Conservation (phyloP, 352 stramenopile genomes). For the Halophytophthora batemanensis region DNA sequence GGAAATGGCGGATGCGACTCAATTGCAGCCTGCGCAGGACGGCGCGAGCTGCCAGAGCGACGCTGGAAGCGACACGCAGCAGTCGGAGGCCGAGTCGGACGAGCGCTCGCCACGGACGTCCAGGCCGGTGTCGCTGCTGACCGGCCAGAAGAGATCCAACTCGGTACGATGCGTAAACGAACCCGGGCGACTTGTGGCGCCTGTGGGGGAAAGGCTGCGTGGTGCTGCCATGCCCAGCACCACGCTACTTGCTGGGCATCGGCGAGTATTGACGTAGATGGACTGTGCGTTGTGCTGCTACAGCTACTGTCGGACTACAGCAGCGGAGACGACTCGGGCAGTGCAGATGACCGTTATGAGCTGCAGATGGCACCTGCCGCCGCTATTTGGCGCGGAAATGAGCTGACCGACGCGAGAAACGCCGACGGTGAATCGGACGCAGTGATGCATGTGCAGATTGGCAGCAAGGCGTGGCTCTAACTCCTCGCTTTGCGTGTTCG, state of each 20-base stretch:
- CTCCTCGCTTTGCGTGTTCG: background rate
- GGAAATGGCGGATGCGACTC: background rate
- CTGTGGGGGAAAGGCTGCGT: no score
- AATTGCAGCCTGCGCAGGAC: no score
- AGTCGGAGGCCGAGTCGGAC: slow-evolving; percentile 18
- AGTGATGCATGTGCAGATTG: background rate
- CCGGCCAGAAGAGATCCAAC: slow-evolving; percentile 21
- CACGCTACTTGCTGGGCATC: no score
- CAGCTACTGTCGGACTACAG: slow-evolving; percentile 24
- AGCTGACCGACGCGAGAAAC: slow-evolving; percentile 14
- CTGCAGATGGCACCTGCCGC: slow-evolving; percentile 12
- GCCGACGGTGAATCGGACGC: slow-evolving; percentile 18
- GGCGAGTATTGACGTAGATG: no score
- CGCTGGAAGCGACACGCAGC: slow-evolving; percentile 4
- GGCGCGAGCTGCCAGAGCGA: background rate
- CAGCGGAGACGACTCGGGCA: slow-evolving; percentile 16
- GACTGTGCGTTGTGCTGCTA: background rate
- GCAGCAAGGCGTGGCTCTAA: background rate
- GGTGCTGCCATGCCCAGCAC: no score
- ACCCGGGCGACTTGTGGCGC: no score
- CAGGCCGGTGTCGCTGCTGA: slow-evolving; percentile 21
- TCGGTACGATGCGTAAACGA: slow-evolving; percentile 7
- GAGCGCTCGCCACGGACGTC: slow-evolving; percentile 17
- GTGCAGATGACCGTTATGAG: slow-evolving; percentile 14
- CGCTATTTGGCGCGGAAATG: slow-evolving; percentile 17